Percentiles rank a stretch among this genome's conserved stretches.
Evolutionary conservation across 495 filamentous ascomycete genomes (phyloP).

Genomic region (Penicillium malachiteum): DNA sequence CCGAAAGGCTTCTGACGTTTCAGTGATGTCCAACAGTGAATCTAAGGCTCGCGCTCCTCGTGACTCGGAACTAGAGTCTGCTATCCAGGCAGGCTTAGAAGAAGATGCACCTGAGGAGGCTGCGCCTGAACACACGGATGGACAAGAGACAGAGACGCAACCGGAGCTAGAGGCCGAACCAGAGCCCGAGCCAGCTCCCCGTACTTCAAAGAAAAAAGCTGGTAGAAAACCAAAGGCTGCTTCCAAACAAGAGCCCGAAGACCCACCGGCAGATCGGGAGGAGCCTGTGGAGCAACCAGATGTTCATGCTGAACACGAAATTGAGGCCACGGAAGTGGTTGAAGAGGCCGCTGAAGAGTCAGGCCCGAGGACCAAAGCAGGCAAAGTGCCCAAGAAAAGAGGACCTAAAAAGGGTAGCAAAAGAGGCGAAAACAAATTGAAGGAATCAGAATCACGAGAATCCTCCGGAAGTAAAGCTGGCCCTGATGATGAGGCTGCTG

Average conservation of each 20-base stretch:
- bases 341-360: slow-evolving; percentile 26
- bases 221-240: slow-evolving; percentile 40
- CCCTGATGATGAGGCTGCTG: slow-evolving; percentile 38
- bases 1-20: slow-evolving; percentile 55
- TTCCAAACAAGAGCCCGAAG: slow-evolving; percentile 1
- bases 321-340: neutral
- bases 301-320: neutral
- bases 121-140: slow-evolving; percentile 10
- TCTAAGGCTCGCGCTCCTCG: slow-evolving; percentile 42
- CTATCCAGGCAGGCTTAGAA: slow-evolving; percentile 64
- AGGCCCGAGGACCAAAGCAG: slow-evolving; percentile 19
- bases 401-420: slow-evolving; percentile 25
- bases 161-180: slow-evolving; percentile 6
- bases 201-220: slow-evolving; percentile 34
- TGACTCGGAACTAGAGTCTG: slow-evolving; percentile 69
- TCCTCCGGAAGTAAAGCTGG: slow-evolving; percentile 28
- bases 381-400: slow-evolving; percentile 29
- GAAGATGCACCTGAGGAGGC: slow-evolving; percentile 15
- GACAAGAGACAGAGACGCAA: too few relatives aligned
- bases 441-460: slow-evolving; percentile 21
- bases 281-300: slow-evolving; percentile 4
- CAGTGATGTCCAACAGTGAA: slow-evolving; percentile 41
- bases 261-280: slow-evolving; percentile 3
- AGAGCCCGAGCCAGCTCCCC: slow-evolving; percentile 24
- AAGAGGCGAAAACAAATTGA: slow-evolving; percentile 26